Evolutionary conservation across 345 rosid species (phyloP).

Genomic region (Arabidopsis arenosa): DNA sequence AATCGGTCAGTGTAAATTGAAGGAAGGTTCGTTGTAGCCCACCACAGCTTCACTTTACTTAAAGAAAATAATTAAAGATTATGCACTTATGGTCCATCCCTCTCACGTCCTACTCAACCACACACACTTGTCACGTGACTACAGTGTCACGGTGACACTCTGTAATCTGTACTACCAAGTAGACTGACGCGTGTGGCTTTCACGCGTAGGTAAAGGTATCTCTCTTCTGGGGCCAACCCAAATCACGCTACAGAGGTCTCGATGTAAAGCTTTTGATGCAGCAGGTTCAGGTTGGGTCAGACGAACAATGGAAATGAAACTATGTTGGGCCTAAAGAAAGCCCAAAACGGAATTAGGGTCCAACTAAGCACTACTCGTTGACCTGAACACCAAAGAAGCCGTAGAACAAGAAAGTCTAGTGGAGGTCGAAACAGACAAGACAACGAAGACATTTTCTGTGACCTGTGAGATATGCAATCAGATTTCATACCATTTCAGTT

Average conservation of each 20-base stretch:
- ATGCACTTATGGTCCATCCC: conserved; percentile 22
- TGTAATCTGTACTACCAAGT: neutral
- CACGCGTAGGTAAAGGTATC: conserved; percentile 21
- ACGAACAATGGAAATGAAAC: neutral
- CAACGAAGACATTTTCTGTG: neutral
- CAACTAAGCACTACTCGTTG: neutral
- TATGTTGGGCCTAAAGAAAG: conserved; percentile 7
- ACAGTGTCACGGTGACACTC: conserved; percentile 9
- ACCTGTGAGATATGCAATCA: neutral
- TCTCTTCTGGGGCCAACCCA: conserved; percentile 24
- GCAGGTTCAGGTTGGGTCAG: conserved; percentile 3
- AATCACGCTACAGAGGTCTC: neutral
- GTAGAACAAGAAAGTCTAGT: neutral
- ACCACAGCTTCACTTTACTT: conserved; percentile 27
- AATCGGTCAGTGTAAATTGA: conserved; percentile 10
- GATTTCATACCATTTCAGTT: neutral
- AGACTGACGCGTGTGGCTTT: conserved; percentile 12
- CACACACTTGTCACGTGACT: conserved; percentile 27
- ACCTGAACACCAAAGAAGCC: neutral
- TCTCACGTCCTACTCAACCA: conserved; percentile 25
- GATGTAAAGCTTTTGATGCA: neutral
- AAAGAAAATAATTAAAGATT: neutral
- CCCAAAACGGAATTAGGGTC: neutral
- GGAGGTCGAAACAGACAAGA: neutral
- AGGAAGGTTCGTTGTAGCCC: conserved; percentile 40